Percentiles rank a stretch among this genome's conserved stretches.
Evolutionary conservation across 306 rosid species (phyloP).

Genomic region (Cucurbita moschata): DNA sequence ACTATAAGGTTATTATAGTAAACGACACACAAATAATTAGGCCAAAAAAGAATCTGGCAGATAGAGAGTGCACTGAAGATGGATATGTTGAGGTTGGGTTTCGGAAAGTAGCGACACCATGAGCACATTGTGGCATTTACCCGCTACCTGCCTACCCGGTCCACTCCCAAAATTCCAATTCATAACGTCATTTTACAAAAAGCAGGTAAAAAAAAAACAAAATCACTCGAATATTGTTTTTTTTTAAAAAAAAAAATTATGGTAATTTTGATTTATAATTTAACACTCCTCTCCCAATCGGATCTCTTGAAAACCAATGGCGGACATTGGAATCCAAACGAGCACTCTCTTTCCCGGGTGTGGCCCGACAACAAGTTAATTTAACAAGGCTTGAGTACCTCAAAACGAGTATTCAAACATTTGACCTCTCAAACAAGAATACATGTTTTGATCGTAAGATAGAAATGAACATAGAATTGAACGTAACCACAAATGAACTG

Average conservation of each 20-base stretch:
- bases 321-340: neutral
- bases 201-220: too few species aligned
- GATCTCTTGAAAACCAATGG: neutral
- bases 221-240: too few species aligned
- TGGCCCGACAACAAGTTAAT: too few species aligned
- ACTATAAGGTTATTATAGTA: neutral
- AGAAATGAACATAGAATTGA: too few species aligned
- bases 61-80: neutral
- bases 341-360: neutral
- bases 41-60: neutral
- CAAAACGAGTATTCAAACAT: too few species aligned
- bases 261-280: neutral
- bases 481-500: neutral
- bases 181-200: too few species aligned
- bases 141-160: neutral
- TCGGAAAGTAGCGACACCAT: neutral
- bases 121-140: neutral
- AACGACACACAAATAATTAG: neutral
- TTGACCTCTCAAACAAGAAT: too few species aligned
- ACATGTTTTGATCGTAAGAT: too few species aligned
- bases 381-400: too few species aligned
- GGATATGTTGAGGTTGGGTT: neutral
- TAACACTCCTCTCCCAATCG: neutral
- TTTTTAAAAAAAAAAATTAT: too few species aligned
- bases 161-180: neutral